These are phyloP conservation scores for Bremia lactucae DNA, from an alignment of 352 stramenopile species.

Conservation along the genomic window DNA sequence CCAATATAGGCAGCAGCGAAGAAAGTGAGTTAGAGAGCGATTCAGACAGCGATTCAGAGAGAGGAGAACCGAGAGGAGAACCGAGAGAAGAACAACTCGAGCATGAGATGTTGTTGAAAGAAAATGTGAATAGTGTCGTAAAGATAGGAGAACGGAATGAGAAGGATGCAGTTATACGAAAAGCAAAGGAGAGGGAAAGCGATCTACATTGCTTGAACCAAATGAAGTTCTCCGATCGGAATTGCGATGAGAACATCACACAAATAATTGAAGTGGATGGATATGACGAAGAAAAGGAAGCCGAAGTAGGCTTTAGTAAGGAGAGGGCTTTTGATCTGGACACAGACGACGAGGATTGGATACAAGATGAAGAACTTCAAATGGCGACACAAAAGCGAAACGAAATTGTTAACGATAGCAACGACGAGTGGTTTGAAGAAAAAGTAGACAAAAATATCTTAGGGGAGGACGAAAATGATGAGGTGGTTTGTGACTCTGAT, in stretches of 20 bases:
- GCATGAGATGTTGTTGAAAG: background rate
- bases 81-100: background rate
- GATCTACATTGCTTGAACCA: constrained; percentile 1
- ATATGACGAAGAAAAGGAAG: background rate
- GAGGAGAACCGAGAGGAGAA: background rate
- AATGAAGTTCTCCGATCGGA: background rate
- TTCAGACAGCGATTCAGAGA: constrained; percentile 1
- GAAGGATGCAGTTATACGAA: background rate
- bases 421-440: constrained; percentile 8
- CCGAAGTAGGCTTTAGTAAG: background rate
- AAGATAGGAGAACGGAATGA: background rate
- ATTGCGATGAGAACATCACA: constrained; percentile 1
- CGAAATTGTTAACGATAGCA: constrained; percentile 8
- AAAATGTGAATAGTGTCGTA: background rate
- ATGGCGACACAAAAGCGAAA: background rate
- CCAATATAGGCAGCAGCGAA: constrained; percentile 1
- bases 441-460: constrained; percentile 3
- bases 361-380: constrained; percentile 4
- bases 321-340: constrained; percentile 1
- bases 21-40: constrained; percentile 1
- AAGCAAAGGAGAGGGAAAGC: background rate
- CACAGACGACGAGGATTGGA: constrained; percentile 13
- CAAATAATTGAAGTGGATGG: constrained; percentile 4
- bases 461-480: constrained; percentile 3
- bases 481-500: constrained; percentile 6